Evolutionary conservation across 2,329 filamentous ascomycete species (phyloP).

Genomic region (Curvularia spicifera): DNA sequence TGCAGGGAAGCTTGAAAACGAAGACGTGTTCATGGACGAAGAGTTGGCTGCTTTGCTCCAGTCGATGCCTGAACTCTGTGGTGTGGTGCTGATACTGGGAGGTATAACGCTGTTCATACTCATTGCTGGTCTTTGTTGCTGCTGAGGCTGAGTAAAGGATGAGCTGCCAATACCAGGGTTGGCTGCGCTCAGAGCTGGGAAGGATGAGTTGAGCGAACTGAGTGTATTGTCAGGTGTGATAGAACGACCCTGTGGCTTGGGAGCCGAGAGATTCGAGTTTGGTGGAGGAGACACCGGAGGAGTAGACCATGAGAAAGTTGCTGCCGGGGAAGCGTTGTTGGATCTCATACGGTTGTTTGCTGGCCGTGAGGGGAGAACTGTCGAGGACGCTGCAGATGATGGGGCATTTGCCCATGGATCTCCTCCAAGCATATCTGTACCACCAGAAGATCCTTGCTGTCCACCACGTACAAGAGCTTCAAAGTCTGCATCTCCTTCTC

Average conservation of each 20-base stretch:
- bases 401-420: conserved; percentile 52
- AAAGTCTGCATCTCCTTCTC: conserved; percentile 76
- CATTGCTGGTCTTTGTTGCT: conserved; percentile 44
- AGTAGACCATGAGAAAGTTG: conserved; percentile 57
- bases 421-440: conserved; percentile 52
- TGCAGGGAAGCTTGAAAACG: conserved; percentile 56
- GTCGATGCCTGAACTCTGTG: conserved; percentile 33
- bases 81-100: conserved; percentile 18
- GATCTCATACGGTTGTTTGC: conserved; percentile 34
- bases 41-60: conserved; percentile 41
- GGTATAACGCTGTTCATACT: conserved; percentile 44
- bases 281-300: conserved; percentile 47
- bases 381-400: conserved; percentile 40
- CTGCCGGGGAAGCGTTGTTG: conserved; percentile 41
- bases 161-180: conserved; percentile 44
- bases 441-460: conserved; percentile 47
- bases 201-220: conserved; percentile 47
- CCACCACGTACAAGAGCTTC: conserved; percentile 87
- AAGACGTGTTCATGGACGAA: conserved; percentile 17
- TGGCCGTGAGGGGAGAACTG: conserved; percentile 42
- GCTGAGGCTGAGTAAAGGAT: conserved; percentile 49
- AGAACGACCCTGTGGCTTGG: conserved; percentile 50
- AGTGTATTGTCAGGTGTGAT: conserved; percentile 61
- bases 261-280: conserved; percentile 31
- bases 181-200: conserved; percentile 45